These are phyloP conservation scores for Lathyrus oleraceus DNA, from an alignment of 306 rosid genomes.

Conservation along the genomic window DNA sequence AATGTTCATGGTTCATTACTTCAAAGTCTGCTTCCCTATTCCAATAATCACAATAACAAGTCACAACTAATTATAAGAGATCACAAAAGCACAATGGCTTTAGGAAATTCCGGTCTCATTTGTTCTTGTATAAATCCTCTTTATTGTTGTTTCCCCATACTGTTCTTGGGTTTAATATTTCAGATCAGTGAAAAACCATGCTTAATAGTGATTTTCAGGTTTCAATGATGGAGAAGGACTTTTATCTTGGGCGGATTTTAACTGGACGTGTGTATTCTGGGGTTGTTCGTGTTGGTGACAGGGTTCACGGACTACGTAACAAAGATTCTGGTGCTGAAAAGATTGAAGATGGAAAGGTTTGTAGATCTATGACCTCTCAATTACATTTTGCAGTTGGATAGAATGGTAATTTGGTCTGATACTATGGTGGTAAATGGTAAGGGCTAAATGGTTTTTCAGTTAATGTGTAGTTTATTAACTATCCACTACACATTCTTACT, in stretches of 20 bases:
- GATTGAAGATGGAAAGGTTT: conserved; percentile 96
- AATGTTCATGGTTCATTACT: conserved; percentile 20
- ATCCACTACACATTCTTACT: conserved; percentile 7
- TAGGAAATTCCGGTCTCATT: conserved; percentile 25
- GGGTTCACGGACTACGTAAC: conserved; percentile 77
- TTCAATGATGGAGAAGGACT: conserved; percentile 97
- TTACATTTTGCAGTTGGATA: conserved; percentile 22
- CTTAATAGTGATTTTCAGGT: conserved; percentile 69
- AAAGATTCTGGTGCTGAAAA: conserved; percentile 77
- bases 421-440: conserved; percentile 22
- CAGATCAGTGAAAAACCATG: conserved; percentile 42
- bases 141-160: conserved; percentile 16
- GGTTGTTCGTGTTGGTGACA: conserved; percentile 78
- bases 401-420: not conserved
- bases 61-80: conserved; percentile 1
- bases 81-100: conserved; percentile 1
- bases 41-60: conserved; percentile 22
- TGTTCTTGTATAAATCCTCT: conserved; percentile 10
- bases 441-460: conserved; percentile 23
- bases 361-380: conserved; percentile 28
- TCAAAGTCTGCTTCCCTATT: conserved; percentile 7
- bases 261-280: conserved; percentile 90
- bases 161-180: conserved; percentile 28
- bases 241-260: conserved; percentile 89
- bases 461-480: not conserved